Conservation (phyloP, 106 monocot species). For the Hemerocallis citrina region DNA sequence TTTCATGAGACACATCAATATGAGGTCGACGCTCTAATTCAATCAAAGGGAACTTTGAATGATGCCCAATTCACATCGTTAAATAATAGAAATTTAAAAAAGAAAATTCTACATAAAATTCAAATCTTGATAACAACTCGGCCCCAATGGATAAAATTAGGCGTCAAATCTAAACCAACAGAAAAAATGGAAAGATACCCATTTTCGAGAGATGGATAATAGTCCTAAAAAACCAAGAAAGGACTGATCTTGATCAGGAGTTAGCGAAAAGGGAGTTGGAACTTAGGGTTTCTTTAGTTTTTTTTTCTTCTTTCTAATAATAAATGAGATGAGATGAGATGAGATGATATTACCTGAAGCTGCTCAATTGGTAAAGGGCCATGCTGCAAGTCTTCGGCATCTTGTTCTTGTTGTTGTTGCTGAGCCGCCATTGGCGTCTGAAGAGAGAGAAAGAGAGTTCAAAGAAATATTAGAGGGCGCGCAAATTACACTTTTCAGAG, state of each 20-base stretch:
- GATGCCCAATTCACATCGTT: no score
- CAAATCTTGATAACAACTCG: no score
- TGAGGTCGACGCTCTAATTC: no score
- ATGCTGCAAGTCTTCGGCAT: conserved; percentile 27
- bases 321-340: no score
- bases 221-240: background rate
- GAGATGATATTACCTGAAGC: conserved; percentile 47
- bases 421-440: conserved; percentile 22
- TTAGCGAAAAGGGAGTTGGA: background rate
- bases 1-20: no score
- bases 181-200: background rate
- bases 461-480: no score
- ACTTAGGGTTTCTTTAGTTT: background rate
- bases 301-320: background rate
- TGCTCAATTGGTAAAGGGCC: conserved; percentile 55
- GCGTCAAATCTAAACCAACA: background rate
- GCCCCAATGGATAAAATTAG: no score
- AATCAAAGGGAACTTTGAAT: no score
- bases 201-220: background rate
- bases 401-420: conserved; percentile 32
- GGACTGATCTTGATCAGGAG: background rate
- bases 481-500: no score
- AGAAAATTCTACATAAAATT: no score
- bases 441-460: background rate
- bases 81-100: no score